Evolutionary conservation across 306 rosid species (phyloP), one percentile per base, ranked within the genome.

Genomic region (Quercus bicolor): DNA sequence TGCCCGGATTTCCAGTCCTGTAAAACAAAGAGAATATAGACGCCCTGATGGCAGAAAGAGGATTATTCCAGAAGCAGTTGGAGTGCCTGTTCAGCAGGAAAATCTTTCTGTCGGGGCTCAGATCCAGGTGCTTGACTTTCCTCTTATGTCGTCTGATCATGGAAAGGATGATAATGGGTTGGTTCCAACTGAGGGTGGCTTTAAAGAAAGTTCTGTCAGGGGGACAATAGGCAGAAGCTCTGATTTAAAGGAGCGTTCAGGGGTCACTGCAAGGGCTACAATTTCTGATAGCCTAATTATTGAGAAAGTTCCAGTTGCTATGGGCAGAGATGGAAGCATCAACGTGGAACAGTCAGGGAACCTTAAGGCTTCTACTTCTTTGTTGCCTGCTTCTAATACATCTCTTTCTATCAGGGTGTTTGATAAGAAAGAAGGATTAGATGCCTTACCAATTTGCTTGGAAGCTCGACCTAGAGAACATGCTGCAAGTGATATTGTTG

Each of bases 11-110:
- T 86, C 96, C 57, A 90, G 97, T 82, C 98, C 97, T 70, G 98
- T 95, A 72, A 95, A 95, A 87, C 99, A 95, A 83, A 91, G 97
- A 81, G 99, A 95, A 81, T 95, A 95, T 88, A 91, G 97, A 79
- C 89, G 99, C 33, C 96, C 98, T 56, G 98, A 95, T 89, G 99
- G 99, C 21, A 87, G 98, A 75, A 95, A 91, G 90, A 86, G 99
- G 85, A 95, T 95, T 74, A 95, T 93, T 86, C 99, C 99, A 1
- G 99, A 93, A 90, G 93, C 97, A 80, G 99, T 95, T 79, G 99
- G 99, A 34, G 82, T 89, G 86, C 90, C 97, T 75, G 84, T 75
- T 77, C 97, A 83, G 81, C 94, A 77, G 83, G 97, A 92, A 73
- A 91, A 86, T 79, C 82, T 88, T 31, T 82, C 98, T 65, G 74